These are phyloP conservation scores for Tothia fuscella DNA, from an alignment of 2,329 filamentous ascomycete species.

Conservation along the genomic window DNA sequence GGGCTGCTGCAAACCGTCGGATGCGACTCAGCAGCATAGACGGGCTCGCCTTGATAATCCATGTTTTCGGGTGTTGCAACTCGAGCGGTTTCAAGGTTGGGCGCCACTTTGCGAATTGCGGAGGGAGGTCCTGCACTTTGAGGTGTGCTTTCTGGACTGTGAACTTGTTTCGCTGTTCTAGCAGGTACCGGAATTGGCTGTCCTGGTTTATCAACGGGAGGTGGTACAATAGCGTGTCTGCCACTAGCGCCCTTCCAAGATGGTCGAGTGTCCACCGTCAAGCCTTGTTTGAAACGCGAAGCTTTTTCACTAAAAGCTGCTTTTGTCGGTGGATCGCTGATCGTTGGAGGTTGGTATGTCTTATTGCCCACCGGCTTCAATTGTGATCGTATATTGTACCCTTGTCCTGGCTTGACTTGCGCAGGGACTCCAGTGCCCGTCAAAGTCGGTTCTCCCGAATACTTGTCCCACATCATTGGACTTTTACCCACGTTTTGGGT, in stretches of 20 bases:
- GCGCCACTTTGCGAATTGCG: constrained; percentile 2
- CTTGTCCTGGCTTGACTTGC: constrained; percentile 42
- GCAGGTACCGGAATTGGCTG: constrained; percentile 47
- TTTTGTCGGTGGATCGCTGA: constrained; percentile 14
- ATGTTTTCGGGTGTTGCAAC: constrained; percentile 1
- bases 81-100: neutral
- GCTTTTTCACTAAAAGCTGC: constrained; percentile 19
- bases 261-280: constrained; percentile 30
- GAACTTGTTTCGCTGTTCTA: constrained; percentile 21
- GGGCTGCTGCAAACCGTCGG: no score
- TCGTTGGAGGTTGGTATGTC: neutral
- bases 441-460: constrained; percentile 54
- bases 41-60: no score
- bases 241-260: constrained; percentile 66
- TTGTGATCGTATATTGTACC: constrained; percentile 1
- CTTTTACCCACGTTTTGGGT: constrained; percentile 8
- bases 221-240: constrained; percentile 49
- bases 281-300: constrained; percentile 16
- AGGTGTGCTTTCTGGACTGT: constrained; percentile 12
- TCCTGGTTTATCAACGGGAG: constrained; percentile 48
- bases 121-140: neutral
- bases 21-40: constrained; percentile 9
- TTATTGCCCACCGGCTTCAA: constrained; percentile 2
- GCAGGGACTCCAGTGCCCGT: constrained; percentile 42
- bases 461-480: constrained; percentile 45